Evolutionary conservation across 1,139 yeast genomes (phyloP).

Genomic region (Meyerozyma athensensis): DNA sequence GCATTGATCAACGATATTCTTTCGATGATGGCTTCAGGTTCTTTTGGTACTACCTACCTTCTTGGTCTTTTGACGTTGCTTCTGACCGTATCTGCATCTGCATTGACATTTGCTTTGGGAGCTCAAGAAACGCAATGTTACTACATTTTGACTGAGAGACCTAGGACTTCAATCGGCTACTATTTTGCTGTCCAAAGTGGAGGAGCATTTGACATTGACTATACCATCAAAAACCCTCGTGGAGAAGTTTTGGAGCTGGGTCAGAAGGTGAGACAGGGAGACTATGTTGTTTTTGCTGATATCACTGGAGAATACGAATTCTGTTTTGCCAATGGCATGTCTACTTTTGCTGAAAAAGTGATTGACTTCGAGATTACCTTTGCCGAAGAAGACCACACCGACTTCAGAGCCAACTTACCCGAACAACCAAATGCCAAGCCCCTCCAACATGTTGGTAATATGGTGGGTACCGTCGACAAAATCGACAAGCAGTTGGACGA

Average conservation of each 20-base stretch:
- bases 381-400: slow-evolving; percentile 32
- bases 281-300: slow-evolving; percentile 69
- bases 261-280: slow-evolving; percentile 77
- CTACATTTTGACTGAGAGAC: slow-evolving; percentile 65
- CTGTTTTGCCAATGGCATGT: slow-evolving; percentile 85
- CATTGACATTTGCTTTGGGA: slow-evolving; percentile 73
- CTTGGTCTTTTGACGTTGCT: slow-evolving; percentile 19
- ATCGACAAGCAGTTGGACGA: slow-evolving; percentile 68
- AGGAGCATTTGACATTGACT: slow-evolving; percentile 82
- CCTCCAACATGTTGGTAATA: slow-evolving; percentile 55
- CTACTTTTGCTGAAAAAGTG: slow-evolving; percentile 81
- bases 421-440: slow-evolving; percentile 54
- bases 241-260: slow-evolving; percentile 55
- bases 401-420: slow-evolving; percentile 64
- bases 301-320: slow-evolving; percentile 82
- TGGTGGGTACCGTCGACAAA: slow-evolving; percentile 52
- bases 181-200: slow-evolving; percentile 93
- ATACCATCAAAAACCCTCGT: slow-evolving; percentile 65
- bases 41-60: background rate
- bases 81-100: slow-evolving; percentile 42
- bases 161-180: slow-evolving; percentile 64
- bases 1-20: background rate
- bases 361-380: slow-evolving; percentile 81
- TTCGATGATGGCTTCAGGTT: background rate
- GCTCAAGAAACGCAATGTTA: slow-evolving; percentile 78